phyloP scores from a whole-genome alignment of 176 grass and related monocot species.

The Bonia amplexicaulis region DNA sequence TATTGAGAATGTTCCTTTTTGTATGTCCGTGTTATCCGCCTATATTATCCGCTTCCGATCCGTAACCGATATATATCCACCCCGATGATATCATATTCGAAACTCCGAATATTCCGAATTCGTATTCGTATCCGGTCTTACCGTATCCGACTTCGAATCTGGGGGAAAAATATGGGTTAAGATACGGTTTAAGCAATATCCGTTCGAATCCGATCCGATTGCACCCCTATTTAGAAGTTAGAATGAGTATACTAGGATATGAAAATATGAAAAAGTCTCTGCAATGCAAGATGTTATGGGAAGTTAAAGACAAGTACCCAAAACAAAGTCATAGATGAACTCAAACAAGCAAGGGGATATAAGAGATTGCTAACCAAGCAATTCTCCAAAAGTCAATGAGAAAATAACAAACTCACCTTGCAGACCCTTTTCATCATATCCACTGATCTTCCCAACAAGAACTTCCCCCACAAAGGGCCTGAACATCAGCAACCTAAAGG shows the following conservation, averaged over 20 bases:
- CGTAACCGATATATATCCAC: no score
- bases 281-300: neutral
- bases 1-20: no score
- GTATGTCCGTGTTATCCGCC: no score
- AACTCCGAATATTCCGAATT: no score
- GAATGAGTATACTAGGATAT: neutral
- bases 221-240: neutral
- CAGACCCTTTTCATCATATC: constrained; percentile 74
- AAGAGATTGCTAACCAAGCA: neutral
- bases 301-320: neutral
- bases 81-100: no score
- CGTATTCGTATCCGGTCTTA: no score
- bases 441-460: constrained; percentile 74
- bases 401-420: constrained; percentile 43
- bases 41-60: no score
- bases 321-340: neutral
- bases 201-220: no score
- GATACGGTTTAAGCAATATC: no score
- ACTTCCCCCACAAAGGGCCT: constrained; percentile 77
- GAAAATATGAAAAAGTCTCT: neutral
- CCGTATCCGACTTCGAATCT: no score
- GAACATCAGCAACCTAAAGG: constrained; percentile 78
- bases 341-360: neutral
- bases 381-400: constrained; percentile 7
- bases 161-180: no score